Evolutionary conservation across 176 grass and related monocot genomes (phyloP).

Genomic region (Oryza longistaminata): DNA sequence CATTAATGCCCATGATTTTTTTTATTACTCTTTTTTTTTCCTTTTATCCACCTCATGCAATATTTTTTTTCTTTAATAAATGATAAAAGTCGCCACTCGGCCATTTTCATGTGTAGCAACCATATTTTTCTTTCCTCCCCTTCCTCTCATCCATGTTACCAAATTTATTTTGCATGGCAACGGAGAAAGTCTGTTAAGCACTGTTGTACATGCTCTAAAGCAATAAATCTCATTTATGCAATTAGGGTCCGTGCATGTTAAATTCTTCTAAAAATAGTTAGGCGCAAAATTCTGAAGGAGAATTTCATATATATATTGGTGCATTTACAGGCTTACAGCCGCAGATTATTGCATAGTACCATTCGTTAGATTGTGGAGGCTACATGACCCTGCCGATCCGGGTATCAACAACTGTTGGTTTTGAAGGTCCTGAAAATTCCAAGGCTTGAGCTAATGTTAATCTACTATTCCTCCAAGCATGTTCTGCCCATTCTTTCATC

Average conservation of each 20-base stretch:
- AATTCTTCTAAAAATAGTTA: background rate
- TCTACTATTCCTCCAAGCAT: constrained; percentile 69
- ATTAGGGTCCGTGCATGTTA: background rate
- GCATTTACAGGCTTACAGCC: background rate
- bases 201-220: background rate
- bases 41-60: too few species aligned
- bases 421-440: constrained; percentile 62
- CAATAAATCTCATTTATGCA: background rate
- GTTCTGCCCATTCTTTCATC: constrained; percentile 82
- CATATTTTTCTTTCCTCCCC: too few species aligned
- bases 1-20: too few species aligned
- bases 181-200: too few species aligned
- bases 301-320: background rate
- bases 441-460: constrained; percentile 68
- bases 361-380: background rate
- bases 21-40: too few species aligned
- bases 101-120: too few species aligned
- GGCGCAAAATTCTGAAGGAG: background rate
- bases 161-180: too few species aligned
- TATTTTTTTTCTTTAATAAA: too few species aligned
- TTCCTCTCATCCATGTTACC: too few species aligned
- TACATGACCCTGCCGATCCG: constrained; percentile 70
- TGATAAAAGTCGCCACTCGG: too few species aligned
- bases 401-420: constrained; percentile 60
- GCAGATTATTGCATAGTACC: constrained; percentile 10